phyloP scores from a whole-genome alignment of 257 asterid genomes.

The Petunia secreta region DNA sequence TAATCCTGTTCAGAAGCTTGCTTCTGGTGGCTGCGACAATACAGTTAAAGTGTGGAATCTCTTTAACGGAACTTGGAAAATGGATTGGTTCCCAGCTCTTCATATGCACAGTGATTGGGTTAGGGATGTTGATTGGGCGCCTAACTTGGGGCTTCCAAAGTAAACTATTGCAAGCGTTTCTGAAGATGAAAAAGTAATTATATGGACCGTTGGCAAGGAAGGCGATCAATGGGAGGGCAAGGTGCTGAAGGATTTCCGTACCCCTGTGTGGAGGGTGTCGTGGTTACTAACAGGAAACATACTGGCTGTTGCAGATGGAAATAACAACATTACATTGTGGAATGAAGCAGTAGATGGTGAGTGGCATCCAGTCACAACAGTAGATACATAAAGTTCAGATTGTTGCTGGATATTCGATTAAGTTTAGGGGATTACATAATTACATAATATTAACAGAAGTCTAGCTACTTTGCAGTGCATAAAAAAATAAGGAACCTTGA shows the following conservation, averaged over 20 bases:
- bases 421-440: slow-evolving; percentile 22
- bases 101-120: no score
- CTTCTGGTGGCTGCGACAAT: no score
- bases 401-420: no score
- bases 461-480: no score
- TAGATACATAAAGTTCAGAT: no score
- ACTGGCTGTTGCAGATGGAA: slow-evolving; percentile 34
- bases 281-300: slow-evolving; percentile 37
- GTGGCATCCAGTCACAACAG: no score
- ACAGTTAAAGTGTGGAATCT: no score
- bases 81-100: no score
- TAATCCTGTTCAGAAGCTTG: no score
- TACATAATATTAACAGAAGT: no score
- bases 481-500: no score
- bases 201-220: slow-evolving; percentile 33
- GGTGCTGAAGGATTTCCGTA: slow-evolving; percentile 29
- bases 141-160: slow-evolving; percentile 35
- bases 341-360: slow-evolving; percentile 3
- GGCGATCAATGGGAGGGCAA: slow-evolving; percentile 39
- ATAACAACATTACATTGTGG: slow-evolving; percentile 32
- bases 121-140: slow-evolving; percentile 36
- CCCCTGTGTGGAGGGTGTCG: slow-evolving; percentile 36
- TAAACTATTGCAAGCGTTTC: slow-evolving; percentile 36
- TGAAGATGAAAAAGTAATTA: slow-evolving; percentile 32
- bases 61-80: no score